Conservation (phyloP, 441 rosid species). For the Pelargonium myrrhifolium region DNA sequence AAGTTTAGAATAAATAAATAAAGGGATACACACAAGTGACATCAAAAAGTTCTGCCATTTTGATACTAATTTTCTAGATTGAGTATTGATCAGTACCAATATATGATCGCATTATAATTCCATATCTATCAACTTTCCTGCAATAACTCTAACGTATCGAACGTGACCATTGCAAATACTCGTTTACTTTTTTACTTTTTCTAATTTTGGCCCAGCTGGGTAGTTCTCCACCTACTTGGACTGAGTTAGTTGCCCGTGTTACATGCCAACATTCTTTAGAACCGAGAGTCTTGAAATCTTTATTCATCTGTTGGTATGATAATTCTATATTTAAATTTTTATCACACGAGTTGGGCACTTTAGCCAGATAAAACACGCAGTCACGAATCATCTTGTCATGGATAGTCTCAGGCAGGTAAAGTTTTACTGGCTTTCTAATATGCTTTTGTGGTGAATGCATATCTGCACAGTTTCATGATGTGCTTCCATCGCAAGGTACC, state of each 20-base stretch:
- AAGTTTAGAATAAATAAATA: background rate
- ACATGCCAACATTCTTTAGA: background rate
- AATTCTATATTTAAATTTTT: too few relatives aligned
- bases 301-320: too few relatives aligned
- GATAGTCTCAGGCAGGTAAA: too few relatives aligned
- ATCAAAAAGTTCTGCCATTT: background rate
- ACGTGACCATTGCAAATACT: background rate
- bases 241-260: background rate
- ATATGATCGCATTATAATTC: background rate
- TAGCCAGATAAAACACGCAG: too few relatives aligned
- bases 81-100: background rate
- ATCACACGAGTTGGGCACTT: too few relatives aligned
- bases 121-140: background rate
- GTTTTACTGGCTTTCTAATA: too few relatives aligned
- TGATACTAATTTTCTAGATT: background rate
- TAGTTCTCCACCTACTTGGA: background rate
- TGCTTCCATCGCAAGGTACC: too few relatives aligned
- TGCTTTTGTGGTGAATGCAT: too few relatives aligned
- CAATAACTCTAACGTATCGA: too few relatives aligned
- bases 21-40: background rate
- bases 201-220: background rate
- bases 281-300: background rate
- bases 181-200: background rate
- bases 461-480: too few relatives aligned
- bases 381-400: too few relatives aligned